Evolutionary conservation across 257 asterid species (phyloP).

Genomic region (Capsicum rhomboideum): DNA sequence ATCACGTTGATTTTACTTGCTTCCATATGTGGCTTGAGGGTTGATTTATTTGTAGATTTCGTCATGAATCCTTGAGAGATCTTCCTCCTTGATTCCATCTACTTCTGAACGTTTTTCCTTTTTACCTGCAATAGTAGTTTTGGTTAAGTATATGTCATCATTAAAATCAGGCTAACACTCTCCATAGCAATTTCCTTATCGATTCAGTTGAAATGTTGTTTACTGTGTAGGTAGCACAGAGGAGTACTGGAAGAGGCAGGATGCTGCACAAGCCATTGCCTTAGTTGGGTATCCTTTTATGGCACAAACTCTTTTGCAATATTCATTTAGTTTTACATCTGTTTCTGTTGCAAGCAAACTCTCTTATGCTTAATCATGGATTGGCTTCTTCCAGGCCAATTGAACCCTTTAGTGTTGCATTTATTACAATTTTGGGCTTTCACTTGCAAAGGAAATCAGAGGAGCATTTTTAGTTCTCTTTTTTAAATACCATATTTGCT

Average conservation of each 20-base stretch:
- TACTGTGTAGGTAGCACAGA: slow-evolving; percentile 28
- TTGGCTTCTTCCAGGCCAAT: neutral
- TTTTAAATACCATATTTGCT: neutral
- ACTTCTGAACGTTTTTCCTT: too few relatives aligned
- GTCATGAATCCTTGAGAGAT: too few relatives aligned
- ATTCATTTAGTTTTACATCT: neutral
- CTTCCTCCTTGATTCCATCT: too few relatives aligned
- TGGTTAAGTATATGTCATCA: neutral
- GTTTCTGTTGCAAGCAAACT: neutral
- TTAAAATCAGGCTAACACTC: neutral
- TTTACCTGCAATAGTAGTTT: neutral
- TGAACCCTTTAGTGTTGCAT: neutral
- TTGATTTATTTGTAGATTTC: too few relatives aligned
- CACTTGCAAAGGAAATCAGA: neutral
- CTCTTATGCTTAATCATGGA: neutral
- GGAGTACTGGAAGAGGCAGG: slow-evolving; percentile 39
- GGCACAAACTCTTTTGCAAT: neutral
- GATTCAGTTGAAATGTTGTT: neutral
- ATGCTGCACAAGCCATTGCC: slow-evolving; percentile 37
- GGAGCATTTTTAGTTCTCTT: neutral
- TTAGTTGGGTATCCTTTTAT: slow-evolving; percentile 23
- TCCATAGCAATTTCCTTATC: neutral
- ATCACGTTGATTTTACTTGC: too few relatives aligned
- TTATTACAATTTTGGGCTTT: neutral
- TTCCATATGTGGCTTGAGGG: too few relatives aligned